phyloP scores from a whole-genome alignment of 179 eudicot species.

The Vitellaria paradoxa region DNA sequence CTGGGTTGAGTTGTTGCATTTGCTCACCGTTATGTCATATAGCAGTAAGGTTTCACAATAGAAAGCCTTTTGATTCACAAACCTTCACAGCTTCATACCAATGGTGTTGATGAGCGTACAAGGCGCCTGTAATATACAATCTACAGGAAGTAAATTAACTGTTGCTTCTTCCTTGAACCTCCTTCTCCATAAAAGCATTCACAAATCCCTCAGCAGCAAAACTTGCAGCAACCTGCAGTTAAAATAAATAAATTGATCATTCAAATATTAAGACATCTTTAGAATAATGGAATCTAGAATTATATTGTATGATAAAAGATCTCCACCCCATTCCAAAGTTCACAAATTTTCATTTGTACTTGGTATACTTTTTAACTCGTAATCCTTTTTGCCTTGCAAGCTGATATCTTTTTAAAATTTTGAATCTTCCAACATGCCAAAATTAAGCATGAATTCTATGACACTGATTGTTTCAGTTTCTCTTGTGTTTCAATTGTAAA shows the following conservation, averaged over 20 bases:
- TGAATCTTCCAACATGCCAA: too few relatives aligned
- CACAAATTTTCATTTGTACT: not conserved
- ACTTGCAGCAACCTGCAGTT: slow-evolving; percentile 85
- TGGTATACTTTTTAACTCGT: too few relatives aligned
- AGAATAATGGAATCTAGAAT: not conserved
- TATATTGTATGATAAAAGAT: not conserved
- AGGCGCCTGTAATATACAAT: not conserved
- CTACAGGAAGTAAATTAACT: slow-evolving; percentile 84
- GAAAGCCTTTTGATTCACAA: not conserved
- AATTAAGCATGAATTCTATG: too few relatives aligned
- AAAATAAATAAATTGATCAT: not conserved
- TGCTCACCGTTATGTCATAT: not conserved
- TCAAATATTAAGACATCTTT: not conserved
- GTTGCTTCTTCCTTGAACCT: slow-evolving; percentile 89
- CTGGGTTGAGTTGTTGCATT: not conserved
- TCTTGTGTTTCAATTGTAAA: too few relatives aligned
- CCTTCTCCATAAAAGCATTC: slow-evolving; percentile 96
- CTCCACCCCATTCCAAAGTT: not conserved
- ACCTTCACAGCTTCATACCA: not conserved
- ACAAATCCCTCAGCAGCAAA: slow-evolving; percentile 81
- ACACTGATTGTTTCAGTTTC: too few relatives aligned
- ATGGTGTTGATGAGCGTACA: not conserved
- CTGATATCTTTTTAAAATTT: too few relatives aligned
- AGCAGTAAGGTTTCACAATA: not conserved
- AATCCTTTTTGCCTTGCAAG: too few relatives aligned